phyloP scores from a whole-genome alignment of 1,139 yeast genomes.

The Debaryomyces subglobosus region DNA sequence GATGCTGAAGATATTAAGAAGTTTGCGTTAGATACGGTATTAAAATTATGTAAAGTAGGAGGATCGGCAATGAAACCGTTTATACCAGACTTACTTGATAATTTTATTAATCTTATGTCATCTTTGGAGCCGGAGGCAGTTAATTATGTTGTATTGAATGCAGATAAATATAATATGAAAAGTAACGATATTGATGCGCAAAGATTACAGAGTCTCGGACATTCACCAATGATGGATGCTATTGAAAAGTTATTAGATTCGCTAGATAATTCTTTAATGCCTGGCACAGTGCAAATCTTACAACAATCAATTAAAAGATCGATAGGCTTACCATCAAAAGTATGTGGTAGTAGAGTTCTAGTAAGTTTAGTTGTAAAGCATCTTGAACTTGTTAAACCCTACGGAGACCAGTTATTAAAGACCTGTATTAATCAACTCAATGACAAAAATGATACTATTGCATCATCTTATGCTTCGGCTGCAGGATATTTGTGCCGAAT shows the following conservation, averaged over 20 bases:
- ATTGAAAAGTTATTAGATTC: conserved; percentile 69
- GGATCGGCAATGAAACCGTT: conserved; percentile 63
- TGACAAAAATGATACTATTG: conserved; percentile 73
- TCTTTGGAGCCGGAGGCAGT: conserved; percentile 90
- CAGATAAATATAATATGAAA: conserved; percentile 81
- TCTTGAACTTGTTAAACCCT: conserved; percentile 54
- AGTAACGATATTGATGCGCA: conserved; percentile 75
- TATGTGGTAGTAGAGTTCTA: conserved; percentile 79
- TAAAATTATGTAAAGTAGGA: conserved; percentile 70
- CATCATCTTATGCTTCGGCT: conserved; percentile 77
- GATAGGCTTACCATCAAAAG: conserved; percentile 90
- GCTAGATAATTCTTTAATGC: conserved; percentile 56
- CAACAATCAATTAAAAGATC: conserved; percentile 61
- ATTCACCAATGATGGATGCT: conserved; percentile 89
- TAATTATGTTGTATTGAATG: conserved; percentile 84
- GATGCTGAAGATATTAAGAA: conserved; percentile 84
- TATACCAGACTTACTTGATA: conserved; percentile 69
- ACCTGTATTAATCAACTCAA: conserved; percentile 61
- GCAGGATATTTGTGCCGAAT: conserved; percentile 79
- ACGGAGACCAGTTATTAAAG: conserved; percentile 63
- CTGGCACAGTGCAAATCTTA: conserved; percentile 52
- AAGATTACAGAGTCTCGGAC: conserved; percentile 71
- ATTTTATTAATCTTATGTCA: conserved; percentile 73
- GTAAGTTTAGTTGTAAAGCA: conserved; percentile 66
- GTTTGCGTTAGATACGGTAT: conserved; percentile 74